These are phyloP conservation scores for Podospora tetraspora DNA, from an alignment of 495 filamentous ascomycete species.

Conservation along the genomic window DNA sequence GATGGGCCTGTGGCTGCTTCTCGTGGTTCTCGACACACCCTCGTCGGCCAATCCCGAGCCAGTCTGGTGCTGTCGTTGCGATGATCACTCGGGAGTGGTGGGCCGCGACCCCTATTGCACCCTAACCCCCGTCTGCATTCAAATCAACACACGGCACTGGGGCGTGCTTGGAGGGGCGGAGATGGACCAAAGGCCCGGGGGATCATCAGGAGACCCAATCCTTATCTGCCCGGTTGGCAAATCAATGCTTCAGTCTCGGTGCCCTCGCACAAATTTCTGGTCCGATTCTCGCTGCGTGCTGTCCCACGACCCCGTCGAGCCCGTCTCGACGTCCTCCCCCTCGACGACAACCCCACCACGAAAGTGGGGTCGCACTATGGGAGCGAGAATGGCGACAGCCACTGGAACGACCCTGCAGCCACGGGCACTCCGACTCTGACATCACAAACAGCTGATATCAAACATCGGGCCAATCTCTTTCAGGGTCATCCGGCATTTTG, in stretches of 20 bases:
- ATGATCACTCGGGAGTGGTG: neutral
- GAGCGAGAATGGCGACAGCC: neutral
- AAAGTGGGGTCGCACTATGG: neutral
- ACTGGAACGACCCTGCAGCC: neutral
- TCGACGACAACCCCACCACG: neutral
- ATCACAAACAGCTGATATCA: neutral
- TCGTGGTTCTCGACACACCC: neutral
- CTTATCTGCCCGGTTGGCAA: neutral
- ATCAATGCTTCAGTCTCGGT: neutral
- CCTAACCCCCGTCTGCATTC: neutral
- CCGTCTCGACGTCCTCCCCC: neutral
- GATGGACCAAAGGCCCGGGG: neutral
- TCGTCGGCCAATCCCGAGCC: neutral
- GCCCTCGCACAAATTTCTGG: neutral
- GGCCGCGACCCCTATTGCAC: neutral
- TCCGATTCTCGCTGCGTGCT: neutral
- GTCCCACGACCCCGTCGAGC: no score
- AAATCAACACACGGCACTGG: neutral
- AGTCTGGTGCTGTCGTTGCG: neutral
- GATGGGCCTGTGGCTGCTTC: neutral
- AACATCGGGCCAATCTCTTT: neutral
- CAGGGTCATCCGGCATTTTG: neutral
- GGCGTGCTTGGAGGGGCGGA: neutral
- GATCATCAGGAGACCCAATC: neutral
- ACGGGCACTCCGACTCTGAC: neutral